phyloP scores from a whole-genome alignment of 2,329 filamentous ascomycete genomes.

The Raffaelea albimanens region DNA sequence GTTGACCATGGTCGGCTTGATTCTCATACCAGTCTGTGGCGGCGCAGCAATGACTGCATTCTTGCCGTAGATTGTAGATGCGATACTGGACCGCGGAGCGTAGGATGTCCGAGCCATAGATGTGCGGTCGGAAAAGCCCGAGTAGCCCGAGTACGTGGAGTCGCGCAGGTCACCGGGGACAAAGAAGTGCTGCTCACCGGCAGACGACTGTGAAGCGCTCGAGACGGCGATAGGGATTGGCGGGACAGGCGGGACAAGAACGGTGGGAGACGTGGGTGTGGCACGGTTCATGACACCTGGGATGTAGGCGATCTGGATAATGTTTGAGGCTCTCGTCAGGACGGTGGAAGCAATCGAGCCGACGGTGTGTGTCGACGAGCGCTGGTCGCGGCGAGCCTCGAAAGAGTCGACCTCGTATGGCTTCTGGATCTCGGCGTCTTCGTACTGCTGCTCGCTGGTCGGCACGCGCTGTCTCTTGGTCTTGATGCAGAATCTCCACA shows the following conservation, averaged over 20 bases:
- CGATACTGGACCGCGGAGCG: constrained; percentile 62
- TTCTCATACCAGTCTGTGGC: constrained; percentile 77
- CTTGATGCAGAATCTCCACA: constrained; percentile 86
- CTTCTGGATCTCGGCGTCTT: constrained; percentile 48
- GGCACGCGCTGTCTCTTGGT: constrained; percentile 56
- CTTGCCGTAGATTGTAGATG: constrained; percentile 89
- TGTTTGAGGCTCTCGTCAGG: constrained; percentile 90
- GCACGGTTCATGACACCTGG: constrained; percentile 93
- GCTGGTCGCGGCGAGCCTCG: constrained; percentile 45
- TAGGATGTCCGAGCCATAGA: constrained; percentile 52
- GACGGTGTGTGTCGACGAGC: constrained; percentile 76
- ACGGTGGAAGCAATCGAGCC: constrained; percentile 92
- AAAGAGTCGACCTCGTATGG: constrained; percentile 35
- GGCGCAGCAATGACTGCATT: constrained; percentile 76
- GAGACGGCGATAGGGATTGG: constrained; percentile 65
- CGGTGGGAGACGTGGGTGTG: constrained; percentile 67
- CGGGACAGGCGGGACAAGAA: constrained; percentile 84
- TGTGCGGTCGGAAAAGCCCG: constrained; percentile 51
- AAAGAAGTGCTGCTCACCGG: constrained; percentile 82
- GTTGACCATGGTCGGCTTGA: constrained; percentile 86
- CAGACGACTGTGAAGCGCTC: constrained; percentile 39
- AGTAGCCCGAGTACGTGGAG: constrained; percentile 78
- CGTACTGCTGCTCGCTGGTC: constrained; percentile 31
- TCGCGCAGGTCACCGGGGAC: constrained; percentile 83
- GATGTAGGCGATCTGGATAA: constrained; percentile 99